Base-by-base conservation (phyloP, 1,139 yeast species). In the Meyerozyma sp. region DNA sequence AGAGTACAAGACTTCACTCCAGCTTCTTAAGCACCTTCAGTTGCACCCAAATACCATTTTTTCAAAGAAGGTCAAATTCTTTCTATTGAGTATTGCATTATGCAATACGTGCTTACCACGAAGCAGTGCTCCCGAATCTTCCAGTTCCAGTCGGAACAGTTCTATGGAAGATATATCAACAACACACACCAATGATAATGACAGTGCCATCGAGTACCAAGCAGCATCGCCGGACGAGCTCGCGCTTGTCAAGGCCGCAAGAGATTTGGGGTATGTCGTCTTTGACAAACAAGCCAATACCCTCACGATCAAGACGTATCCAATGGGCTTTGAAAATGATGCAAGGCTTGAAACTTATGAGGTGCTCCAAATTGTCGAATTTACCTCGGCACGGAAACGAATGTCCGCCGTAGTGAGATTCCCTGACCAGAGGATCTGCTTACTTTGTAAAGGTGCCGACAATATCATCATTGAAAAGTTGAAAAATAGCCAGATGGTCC, bases 191-290 rank as follows among this genome's bases (percentile, higher is more conserved):
- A 36, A 25, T 20, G 42, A 42, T 32, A 39, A 46, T 5, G 51
- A 48, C 23, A 77, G 69, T 21, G 68, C 68, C 37, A 76, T 90
- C 18, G 80, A 78, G 40, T 94, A 91, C 55, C 97, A 90, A 59
- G 89, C 98, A 0, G 82, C 98, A 0, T 91, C 98, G 0, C 98
- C 98, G 0, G 98, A 93, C 66, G 99, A 93, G 60, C 65, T 91
- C 43, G 98, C 99, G 0, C 70, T 93, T 36, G 93, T 93, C 2
- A 81, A 85, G 45, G 98, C 98, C 1, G 98, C 98, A 0, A 74
- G 96, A 51, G 98, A 93, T 59, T 73, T 93, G 70, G 98, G 98
- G 0, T 94, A 73, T 60, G 82, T 91, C 25, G 84, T 90, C 8
- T 75, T 72, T 48, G 90, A 88, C 47, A 79, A 88, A 45, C 79